Conservation (phyloP, 2,329 filamentous ascomycete species). For the Fusarium anguioides region DNA sequence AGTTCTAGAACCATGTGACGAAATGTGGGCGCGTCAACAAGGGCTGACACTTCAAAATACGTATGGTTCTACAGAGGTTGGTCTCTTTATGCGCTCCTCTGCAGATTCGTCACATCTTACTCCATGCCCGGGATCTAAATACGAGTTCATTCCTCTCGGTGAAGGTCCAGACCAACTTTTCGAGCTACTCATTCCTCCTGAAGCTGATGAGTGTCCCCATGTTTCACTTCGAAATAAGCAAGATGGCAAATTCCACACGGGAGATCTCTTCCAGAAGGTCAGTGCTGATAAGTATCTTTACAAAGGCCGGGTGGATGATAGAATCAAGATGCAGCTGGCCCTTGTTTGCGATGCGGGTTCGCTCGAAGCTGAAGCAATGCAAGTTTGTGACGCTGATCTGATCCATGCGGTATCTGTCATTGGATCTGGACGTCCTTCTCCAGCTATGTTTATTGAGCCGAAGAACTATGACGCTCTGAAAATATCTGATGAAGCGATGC, state of each 20-base stretch:
- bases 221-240: not conserved
- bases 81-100: not conserved
- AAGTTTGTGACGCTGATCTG: not conserved
- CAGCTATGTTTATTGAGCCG: not conserved
- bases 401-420: slow-evolving; percentile 1
- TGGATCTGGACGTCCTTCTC: slow-evolving; percentile 5
- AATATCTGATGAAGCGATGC: accelerated
- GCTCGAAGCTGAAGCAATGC: slow-evolving; percentile 8
- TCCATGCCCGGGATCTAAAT: not conserved
- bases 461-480: not conserved
- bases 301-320: slow-evolving; percentile 10
- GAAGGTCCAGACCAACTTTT: not conserved
- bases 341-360: not conserved
- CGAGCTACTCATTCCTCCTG: not conserved
- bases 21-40: not conserved
- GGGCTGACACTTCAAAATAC: not conserved
- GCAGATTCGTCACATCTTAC: not conserved
- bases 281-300: not conserved
- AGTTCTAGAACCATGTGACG: not conserved
- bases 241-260: slow-evolving; percentile 4
- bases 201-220: slow-evolving; percentile 11
- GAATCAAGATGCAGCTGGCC: slow-evolving; percentile 13
- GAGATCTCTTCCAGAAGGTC: slow-evolving; percentile 4
- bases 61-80: slow-evolving; percentile 11
- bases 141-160: not conserved